phyloP scores from a whole-genome alignment of 768 basidiomycete species.

The Dioszegia aurantiaca region DNA sequence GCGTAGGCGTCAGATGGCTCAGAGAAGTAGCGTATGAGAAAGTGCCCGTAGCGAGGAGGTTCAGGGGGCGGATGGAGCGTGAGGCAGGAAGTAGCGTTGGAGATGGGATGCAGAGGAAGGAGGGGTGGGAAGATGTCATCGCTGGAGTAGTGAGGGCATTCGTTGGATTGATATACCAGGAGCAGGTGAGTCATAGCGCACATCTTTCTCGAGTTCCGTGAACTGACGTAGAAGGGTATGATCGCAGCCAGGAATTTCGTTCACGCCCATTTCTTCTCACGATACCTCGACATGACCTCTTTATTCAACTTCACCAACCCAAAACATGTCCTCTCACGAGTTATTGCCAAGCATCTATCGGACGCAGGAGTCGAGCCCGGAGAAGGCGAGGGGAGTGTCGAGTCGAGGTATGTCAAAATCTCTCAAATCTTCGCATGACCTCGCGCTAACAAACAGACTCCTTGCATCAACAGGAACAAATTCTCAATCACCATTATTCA shows the following conservation, averaged over 20 bases:
- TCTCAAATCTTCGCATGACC: not conserved
- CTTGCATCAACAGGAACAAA: conserved; percentile 89
- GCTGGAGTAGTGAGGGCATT: conserved; percentile 82
- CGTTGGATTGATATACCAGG: conserved; percentile 82
- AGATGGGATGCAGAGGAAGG: conserved; percentile 19
- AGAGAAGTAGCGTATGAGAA: conserved; percentile 19
- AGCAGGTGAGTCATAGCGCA: conserved; percentile 59
- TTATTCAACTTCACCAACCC: conserved; percentile 82
- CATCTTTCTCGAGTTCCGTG: not conserved
- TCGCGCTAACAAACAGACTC: conserved; percentile 58
- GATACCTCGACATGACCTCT: conserved; percentile 73
- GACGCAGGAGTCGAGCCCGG: conserved; percentile 56
- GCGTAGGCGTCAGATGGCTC: conserved; percentile 59
- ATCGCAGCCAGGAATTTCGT: conserved; percentile 81
- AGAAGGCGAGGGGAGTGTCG: conserved; percentile 21
- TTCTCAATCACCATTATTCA: conserved; percentile 84
- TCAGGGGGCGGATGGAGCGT: conserved; percentile 56
- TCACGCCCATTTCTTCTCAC: conserved; percentile 80
- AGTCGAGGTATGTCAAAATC: conserved; percentile 58
- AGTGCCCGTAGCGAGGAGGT: conserved; percentile 31
- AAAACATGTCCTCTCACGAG: conserved; percentile 69
- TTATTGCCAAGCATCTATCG: conserved; percentile 65
- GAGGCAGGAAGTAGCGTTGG: not conserved
- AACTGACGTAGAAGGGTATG: conserved; percentile 55
- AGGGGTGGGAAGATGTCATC: conserved; percentile 73